These are phyloP conservation scores for Acmispon strigosus DNA, from an alignment of 306 rosid genomes.

Conservation along the genomic window DNA sequence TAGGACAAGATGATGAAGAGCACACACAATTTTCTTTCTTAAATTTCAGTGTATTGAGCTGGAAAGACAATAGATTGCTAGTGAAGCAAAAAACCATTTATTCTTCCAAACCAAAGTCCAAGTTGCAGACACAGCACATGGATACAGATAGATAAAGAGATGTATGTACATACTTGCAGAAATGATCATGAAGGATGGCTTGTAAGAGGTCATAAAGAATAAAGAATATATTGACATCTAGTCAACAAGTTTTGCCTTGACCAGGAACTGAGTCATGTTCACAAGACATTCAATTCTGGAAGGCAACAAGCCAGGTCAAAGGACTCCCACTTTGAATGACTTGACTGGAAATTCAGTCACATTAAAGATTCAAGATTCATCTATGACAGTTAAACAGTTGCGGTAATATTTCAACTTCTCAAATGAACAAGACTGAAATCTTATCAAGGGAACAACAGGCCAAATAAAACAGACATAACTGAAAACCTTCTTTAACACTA, in stretches of 20 bases:
- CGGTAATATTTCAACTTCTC: background rate
- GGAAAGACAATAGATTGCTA: conserved; percentile 25
- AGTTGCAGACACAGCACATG: conserved; percentile 24
- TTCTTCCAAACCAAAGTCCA: conserved; percentile 5
- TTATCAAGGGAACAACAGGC: background rate
- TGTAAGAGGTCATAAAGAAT: background rate
- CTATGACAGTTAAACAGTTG: background rate
- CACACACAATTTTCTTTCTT: background rate
- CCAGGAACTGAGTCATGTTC: background rate
- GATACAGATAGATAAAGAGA: conserved; percentile 17
- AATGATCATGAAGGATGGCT: background rate
- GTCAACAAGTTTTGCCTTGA: conserved; percentile 31
- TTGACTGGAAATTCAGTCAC: conserved; percentile 15
- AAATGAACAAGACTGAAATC: background rate
- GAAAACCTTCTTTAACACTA: background rate
- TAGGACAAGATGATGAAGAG: background rate
- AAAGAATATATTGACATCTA: background rate
- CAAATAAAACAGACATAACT: background rate
- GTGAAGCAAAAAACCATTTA: conserved; percentile 22
- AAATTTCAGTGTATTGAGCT: conserved; percentile 21
- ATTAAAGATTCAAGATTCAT: background rate
- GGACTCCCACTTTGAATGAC: conserved; percentile 13
- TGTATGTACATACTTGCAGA: background rate
- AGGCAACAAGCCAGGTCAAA: conserved; percentile 29
- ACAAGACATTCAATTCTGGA: conserved; percentile 14